Evolutionary conservation across 306 rosid genomes (phyloP).

Genomic region (Vigna hirtella): DNA sequence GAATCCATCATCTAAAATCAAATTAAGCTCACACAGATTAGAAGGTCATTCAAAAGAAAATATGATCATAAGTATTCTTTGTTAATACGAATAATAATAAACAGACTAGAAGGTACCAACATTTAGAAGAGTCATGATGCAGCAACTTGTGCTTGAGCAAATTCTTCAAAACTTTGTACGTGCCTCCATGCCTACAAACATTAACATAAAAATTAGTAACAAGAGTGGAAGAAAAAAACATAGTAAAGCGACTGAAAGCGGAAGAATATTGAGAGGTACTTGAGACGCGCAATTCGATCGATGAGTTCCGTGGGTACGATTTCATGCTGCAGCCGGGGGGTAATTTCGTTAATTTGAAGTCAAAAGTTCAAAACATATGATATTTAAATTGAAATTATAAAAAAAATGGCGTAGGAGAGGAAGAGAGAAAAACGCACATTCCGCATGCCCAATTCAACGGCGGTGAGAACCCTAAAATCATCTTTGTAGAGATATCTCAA

Average conservation of each 20-base stretch:
- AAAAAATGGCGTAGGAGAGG: not conserved
- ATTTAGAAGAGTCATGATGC: slow-evolving; percentile 93
- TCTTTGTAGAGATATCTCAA: slow-evolving; percentile 86
- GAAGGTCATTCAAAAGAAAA: not conserved
- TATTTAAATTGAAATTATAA: not conserved
- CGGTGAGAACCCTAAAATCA: slow-evolving; percentile 95
- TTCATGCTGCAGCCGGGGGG: slow-evolving; percentile 67
- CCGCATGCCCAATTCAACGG: slow-evolving; percentile 94
- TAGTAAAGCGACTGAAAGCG: not conserved
- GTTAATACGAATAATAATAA: not conserved
- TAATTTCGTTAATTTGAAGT: not conserved
- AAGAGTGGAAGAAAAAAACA: not conserved
- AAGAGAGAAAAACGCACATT: slow-evolving; percentile 54
- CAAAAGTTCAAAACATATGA: not conserved
- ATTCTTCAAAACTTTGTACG: slow-evolving; percentile 85
- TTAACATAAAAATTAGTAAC: not conserved
- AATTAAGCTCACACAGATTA: slow-evolving; percentile 33
- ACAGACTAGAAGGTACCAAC: slow-evolving; percentile 54
- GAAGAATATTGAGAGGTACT: slow-evolving; percentile 3
- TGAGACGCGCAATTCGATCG: slow-evolving; percentile 68
- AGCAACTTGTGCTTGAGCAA: slow-evolving; percentile 85
- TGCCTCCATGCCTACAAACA: slow-evolving; percentile 81
- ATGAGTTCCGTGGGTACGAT: slow-evolving; percentile 79
- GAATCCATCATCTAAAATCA: slow-evolving; percentile 83
- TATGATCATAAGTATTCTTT: not conserved